These are phyloP conservation scores for Takashimella tepidaria DNA, from an alignment of 1,284 basidiomycete species.

Conservation along the genomic window DNA sequence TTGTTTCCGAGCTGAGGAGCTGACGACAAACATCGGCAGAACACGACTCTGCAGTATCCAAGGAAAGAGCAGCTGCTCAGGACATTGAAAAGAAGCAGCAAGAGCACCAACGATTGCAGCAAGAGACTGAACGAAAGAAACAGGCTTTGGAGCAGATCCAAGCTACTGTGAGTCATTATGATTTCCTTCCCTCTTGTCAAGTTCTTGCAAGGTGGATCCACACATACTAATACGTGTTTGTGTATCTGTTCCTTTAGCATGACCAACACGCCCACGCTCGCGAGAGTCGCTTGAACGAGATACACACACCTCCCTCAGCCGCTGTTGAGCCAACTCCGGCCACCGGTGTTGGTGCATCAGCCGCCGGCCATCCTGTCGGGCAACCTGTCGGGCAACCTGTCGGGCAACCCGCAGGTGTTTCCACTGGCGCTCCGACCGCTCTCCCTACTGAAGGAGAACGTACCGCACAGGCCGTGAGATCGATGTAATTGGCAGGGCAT, in stretches of 20 bases:
- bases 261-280: background rate
- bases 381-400: too few relatives aligned
- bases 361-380: background rate
- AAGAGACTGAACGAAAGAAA: constrained; percentile 28
- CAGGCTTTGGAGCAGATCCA: constrained; percentile 22
- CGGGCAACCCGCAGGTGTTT: background rate
- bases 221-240: too few relatives aligned
- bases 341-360: background rate
- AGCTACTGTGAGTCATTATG: constrained; percentile 22
- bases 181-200: too few relatives aligned
- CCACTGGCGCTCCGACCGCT: background rate
- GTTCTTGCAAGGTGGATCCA: too few relatives aligned
- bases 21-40: constrained; percentile 13
- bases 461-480: background rate
- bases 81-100: constrained; percentile 19
- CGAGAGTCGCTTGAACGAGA: background rate
- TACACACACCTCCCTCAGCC: background rate
- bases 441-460: background rate
- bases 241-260: too few relatives aligned
- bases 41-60: constrained; percentile 25
- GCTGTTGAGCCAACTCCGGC: background rate
- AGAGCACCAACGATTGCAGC: constrained; percentile 22
- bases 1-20: background rate
- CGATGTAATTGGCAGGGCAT: background rate
- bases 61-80: constrained; percentile 21